Percentiles rank a stretch among this genome's conserved stretches.
These are phyloP conservation scores for Aspergillus proliferans DNA, from an alignment of 2,329 filamentous ascomycete species.

Conservation along the genomic window DNA sequence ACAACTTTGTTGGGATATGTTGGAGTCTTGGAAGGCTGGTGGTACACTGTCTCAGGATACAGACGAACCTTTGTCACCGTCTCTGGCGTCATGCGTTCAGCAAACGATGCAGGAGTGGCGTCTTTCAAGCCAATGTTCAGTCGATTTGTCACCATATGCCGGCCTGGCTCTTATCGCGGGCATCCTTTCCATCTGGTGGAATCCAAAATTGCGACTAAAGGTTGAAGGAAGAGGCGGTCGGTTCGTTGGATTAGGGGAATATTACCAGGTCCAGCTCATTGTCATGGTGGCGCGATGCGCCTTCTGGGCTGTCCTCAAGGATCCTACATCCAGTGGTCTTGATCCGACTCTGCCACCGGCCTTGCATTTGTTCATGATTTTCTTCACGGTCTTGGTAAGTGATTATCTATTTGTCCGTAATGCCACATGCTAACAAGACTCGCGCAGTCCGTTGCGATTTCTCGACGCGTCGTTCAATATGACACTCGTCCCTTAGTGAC, in stretches of 20 bases:
- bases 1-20: constrained; percentile 39
- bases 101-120: constrained; percentile 13
- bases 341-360: constrained; percentile 24
- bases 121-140: constrained; percentile 22
- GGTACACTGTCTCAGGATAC: constrained; percentile 7
- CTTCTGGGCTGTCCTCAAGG: constrained; percentile 39
- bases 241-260: constrained; percentile 38
- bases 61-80: constrained; percentile 10
- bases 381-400: constrained; percentile 35
- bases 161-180: constrained; percentile 37
- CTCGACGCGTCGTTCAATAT: constrained; percentile 33
- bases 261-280: constrained; percentile 43
- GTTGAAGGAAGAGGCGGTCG: constrained; percentile 36
- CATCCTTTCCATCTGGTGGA: constrained; percentile 45
- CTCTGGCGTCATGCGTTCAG: constrained; percentile 16
- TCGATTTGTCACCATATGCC: constrained; percentile 28
- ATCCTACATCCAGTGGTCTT: constrained; percentile 30
- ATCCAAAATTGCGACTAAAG: constrained; percentile 42
- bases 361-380: constrained; percentile 35
- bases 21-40: constrained; percentile 25
- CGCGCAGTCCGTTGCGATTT: constrained; percentile 31
- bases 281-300: constrained; percentile 39
- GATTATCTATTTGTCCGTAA: background rate
- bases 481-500: constrained; percentile 37
- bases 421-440: constrained; percentile 14